phyloP scores from a whole-genome alignment of 176 grass and related monocot genomes.

The Pharus latifolius region DNA sequence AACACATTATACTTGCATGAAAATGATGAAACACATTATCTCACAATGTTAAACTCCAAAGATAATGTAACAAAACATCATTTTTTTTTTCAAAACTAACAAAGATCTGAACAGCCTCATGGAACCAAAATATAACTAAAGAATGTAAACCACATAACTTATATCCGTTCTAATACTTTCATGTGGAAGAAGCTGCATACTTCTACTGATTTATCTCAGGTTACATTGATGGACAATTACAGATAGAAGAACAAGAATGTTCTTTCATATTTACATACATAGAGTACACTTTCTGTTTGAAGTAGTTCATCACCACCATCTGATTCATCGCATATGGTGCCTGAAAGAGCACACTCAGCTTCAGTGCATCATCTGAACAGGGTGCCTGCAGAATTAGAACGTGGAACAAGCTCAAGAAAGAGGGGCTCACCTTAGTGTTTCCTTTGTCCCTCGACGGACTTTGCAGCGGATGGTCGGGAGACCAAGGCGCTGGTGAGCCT shows the following conservation, averaged over 20 bases:
- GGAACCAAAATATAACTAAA: too few species aligned
- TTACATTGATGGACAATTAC: slow-evolving; percentile 20
- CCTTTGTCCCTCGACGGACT: slow-evolving; percentile 77
- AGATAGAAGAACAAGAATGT: not conserved
- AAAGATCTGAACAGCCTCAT: too few species aligned
- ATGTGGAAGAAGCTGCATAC: too few species aligned
- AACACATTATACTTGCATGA: too few species aligned
- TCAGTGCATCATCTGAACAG: not conserved
- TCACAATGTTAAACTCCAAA: too few species aligned
- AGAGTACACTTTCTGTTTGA: not conserved
- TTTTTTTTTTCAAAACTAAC: too few species aligned
- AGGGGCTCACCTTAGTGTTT: slow-evolving; percentile 65
- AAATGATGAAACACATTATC: too few species aligned
- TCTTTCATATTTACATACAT: not conserved
- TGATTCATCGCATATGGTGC: slow-evolving; percentile 71
- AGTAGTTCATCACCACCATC: not conserved
- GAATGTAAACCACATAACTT: too few species aligned
- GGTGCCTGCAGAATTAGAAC: too few species aligned
- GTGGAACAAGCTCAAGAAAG: not conserved
- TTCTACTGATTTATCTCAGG: too few species aligned
- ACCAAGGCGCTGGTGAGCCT: slow-evolving; percentile 86
- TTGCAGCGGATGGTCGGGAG: slow-evolving; percentile 86
- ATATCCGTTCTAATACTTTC: too few species aligned
- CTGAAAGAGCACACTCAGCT: slow-evolving; percentile 20
- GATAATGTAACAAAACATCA: too few species aligned